A percentile compares a stretch with the other conserved stretches of the same genome.
phyloP scores from a whole-genome alignment of 2,329 filamentous ascomycete genomes.

The Hypoxylon sp. region DNA sequence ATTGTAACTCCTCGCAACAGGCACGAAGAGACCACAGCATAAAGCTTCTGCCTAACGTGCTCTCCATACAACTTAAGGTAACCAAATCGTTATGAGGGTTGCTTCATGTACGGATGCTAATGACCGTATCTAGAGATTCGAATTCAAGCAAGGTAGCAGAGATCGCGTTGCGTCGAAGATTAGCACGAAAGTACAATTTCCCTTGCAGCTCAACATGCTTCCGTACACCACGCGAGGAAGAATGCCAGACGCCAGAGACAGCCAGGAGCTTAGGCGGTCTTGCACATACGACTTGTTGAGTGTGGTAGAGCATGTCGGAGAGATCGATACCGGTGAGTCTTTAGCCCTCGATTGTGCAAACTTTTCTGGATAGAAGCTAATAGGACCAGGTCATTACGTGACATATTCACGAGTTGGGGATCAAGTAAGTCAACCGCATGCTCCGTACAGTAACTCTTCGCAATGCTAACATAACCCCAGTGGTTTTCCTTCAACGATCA shows the following conservation, averaged over 20 bases:
- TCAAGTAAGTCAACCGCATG: slow-evolving; percentile 60
- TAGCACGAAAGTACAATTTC: slow-evolving; percentile 85
- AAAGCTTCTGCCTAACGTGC: slow-evolving; percentile 83
- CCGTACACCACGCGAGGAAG: slow-evolving; percentile 81
- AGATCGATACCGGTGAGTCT: slow-evolving; percentile 77
- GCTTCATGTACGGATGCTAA: background rate
- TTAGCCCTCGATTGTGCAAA: background rate
- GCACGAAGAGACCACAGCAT: slow-evolving; percentile 86
- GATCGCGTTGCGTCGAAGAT: slow-evolving; percentile 84
- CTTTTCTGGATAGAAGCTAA: background rate
- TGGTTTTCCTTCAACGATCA: slow-evolving; percentile 98
- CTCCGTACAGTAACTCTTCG: background rate
- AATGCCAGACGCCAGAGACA: slow-evolving; percentile 58
- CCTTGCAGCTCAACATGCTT: slow-evolving; percentile 85
- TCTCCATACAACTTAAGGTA: slow-evolving; percentile 93
- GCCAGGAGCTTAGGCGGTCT: slow-evolving; percentile 65
- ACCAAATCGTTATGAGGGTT: background rate
- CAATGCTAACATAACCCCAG: slow-evolving; percentile 53
- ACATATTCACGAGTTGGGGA: slow-evolving; percentile 87
- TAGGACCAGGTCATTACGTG: slow-evolving; percentile 74
- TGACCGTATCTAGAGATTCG: slow-evolving; percentile 63
- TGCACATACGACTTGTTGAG: slow-evolving; percentile 88
- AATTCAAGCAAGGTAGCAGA: slow-evolving; percentile 72
- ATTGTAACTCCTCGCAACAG: slow-evolving; percentile 78
- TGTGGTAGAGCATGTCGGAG: slow-evolving; percentile 92